Percentiles rank a stretch among this genome's conserved stretches.
These are phyloP conservation scores for Eremothecium sinecaudum DNA, from an alignment of 1,139 yeast genomes.

Conservation along the genomic window DNA sequence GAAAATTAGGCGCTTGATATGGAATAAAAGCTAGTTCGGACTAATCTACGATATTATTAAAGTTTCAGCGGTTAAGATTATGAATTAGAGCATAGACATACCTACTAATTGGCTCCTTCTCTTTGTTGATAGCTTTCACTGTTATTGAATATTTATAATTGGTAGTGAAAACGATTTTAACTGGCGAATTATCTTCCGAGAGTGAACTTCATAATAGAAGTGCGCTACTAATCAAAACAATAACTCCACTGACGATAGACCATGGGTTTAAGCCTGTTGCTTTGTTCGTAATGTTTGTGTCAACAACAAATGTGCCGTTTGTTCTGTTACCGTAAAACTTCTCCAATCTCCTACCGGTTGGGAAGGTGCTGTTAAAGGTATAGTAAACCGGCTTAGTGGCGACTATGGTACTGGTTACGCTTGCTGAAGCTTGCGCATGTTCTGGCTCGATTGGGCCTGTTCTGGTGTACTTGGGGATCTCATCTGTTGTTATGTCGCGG, in stretches of 20 bases:
- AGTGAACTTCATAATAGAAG: constrained; percentile 4
- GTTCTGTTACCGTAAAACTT: constrained; percentile 3
- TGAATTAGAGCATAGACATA: not conserved
- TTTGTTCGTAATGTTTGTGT: constrained; percentile 1
- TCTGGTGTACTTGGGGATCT: constrained; percentile 1
- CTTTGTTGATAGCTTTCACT: not conserved
- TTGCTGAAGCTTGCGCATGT: not conserved
- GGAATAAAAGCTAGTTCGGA: no score
- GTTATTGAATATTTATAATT: not conserved
- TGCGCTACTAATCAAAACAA: constrained; percentile 7
- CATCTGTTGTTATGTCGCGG: not conserved
- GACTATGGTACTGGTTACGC: constrained; percentile 3
- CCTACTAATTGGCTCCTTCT: not conserved
- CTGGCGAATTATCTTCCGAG: not conserved
- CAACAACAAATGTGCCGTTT: constrained; percentile 2
- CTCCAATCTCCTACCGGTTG: constrained; percentile 2
- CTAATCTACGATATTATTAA: not conserved
- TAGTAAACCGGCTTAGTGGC: constrained; percentile 1
- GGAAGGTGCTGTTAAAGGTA: constrained; percentile 3
- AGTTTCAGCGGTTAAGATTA: not conserved
- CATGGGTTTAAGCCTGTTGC: constrained; percentile 5
- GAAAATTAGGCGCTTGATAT: no score
- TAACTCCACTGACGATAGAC: constrained; percentile 9
- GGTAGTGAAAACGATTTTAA: not conserved
- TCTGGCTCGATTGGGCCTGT: not conserved